A percentile compares a stretch with the other conserved stretches of the same genome.
Evolutionary conservation across 1,284 basidiomycete genomes (phyloP).

Genomic region (Uromyces viciae-fabae): DNA sequence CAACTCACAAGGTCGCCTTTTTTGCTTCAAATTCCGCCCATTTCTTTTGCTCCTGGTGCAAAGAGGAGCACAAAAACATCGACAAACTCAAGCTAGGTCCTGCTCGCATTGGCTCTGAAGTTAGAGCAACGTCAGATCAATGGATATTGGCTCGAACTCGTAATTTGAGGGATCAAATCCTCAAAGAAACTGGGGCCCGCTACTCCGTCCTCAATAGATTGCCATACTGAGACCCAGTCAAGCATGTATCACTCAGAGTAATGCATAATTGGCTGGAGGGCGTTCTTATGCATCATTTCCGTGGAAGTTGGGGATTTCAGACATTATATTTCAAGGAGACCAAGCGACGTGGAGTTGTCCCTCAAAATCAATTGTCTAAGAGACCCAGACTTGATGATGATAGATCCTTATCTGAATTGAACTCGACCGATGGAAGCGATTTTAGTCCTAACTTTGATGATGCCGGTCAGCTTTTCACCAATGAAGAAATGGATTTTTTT

Average conservation of each 20-base stretch:
- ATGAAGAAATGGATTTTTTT: conserved; percentile 11
- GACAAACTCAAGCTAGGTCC: neutral
- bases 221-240: neutral
- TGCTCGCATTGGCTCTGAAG: neutral
- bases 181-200: neutral
- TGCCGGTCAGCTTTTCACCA: conserved; percentile 7
- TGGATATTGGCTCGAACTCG: neutral
- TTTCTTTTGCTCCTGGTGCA: conserved; percentile 16
- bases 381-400: neutral
- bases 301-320: conserved; percentile 25
- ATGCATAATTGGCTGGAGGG: conserved; percentile 42
- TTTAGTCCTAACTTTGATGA: too few species aligned
- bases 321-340: neutral
- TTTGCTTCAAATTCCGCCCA: conserved; percentile 21
- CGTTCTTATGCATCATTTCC: conserved; percentile 28
- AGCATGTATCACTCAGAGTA: conserved; percentile 6
- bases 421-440: too few species aligned
- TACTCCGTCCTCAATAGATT: conserved; percentile 19
- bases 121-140: neutral
- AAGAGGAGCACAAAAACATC: neutral
- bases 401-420: too few species aligned
- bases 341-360: neutral
- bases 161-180: neutral
- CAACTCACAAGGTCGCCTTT: conserved; percentile 13
- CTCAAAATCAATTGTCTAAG: neutral